Percentiles rank a stretch among this genome's conserved stretches.
Conservation (phyloP, 1,284 basidiomycete species). For the Fomitopsis betulina region DNA sequence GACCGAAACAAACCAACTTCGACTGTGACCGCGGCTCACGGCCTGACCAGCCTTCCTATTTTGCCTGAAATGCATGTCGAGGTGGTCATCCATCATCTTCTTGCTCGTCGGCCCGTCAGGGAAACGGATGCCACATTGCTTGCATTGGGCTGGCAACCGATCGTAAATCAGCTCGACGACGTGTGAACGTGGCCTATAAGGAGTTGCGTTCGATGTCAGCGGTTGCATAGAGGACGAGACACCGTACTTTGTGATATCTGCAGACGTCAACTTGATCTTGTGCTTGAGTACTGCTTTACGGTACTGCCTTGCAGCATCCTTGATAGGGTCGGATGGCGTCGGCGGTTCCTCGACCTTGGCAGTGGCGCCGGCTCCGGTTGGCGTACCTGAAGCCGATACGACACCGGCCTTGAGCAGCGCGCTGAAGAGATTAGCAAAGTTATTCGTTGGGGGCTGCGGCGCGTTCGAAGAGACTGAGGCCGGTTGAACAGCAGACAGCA, state of each 20-base stretch:
- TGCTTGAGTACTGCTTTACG: conserved; percentile 67
- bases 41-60: conserved; percentile 88
- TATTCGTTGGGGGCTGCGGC: conserved; percentile 29
- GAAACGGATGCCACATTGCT: conserved; percentile 92
- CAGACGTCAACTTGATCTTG: conserved; percentile 62
- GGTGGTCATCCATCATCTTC: conserved; percentile 80
- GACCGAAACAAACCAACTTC: conserved; percentile 85
- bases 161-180: conserved; percentile 70
- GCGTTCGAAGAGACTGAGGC: conserved; percentile 21
- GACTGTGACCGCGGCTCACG: conserved; percentile 81
- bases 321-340: conserved; percentile 34
- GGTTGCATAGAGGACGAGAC: conserved; percentile 4
- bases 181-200: conserved; percentile 52
- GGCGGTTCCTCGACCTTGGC: conserved; percentile 33
- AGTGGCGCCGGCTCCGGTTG: conserved; percentile 43
- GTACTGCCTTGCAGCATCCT: conserved; percentile 58
- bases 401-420: conserved; percentile 72
- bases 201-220: neutral
- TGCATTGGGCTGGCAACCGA: conserved; percentile 80
- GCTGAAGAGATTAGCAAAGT: conserved; percentile 58
- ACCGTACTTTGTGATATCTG: conserved; percentile 72
- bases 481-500: conserved; percentile 15
- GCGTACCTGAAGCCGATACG: conserved; percentile 51
- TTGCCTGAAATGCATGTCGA: conserved; percentile 97
- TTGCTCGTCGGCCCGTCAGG: conserved; percentile 68